These are phyloP conservation scores for Taphrina communis DNA, from an alignment of 1,139 yeast genomes.

Conservation along the genomic window DNA sequence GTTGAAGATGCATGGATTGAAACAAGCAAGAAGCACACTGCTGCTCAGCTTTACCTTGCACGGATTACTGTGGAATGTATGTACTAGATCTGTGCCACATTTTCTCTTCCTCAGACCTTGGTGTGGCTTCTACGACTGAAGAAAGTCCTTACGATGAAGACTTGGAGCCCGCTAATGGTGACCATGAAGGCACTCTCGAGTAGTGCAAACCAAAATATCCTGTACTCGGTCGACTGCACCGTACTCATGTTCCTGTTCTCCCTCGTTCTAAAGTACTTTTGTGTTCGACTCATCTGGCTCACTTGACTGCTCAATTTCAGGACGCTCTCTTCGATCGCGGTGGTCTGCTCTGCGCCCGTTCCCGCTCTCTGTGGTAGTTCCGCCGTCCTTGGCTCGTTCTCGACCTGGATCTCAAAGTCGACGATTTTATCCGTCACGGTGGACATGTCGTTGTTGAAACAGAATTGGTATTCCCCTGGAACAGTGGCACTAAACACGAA, in stretches of 20 bases:
- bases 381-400: slow-evolving; percentile 63
- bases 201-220: slow-evolving; percentile 83
- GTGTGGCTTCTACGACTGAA: slow-evolving; percentile 58
- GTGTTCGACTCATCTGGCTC: slow-evolving; percentile 62
- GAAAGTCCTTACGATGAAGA: slow-evolving; percentile 80
- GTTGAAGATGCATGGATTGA: no score
- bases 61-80: no score
- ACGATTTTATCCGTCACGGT: slow-evolving; percentile 85
- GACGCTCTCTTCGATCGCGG: slow-evolving; percentile 55
- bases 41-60: no score
- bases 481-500: slow-evolving; percentile 71
- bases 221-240: slow-evolving; percentile 82
- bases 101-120: slow-evolving; percentile 52
- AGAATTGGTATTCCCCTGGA: slow-evolving; percentile 88
- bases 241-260: slow-evolving; percentile 91
- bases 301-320: slow-evolving; percentile 71
- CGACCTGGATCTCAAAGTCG: slow-evolving; percentile 75
- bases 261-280: slow-evolving; percentile 83
- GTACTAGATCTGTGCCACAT: no score
- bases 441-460: slow-evolving; percentile 86
- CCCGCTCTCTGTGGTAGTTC: slow-evolving; percentile 62
- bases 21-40: no score
- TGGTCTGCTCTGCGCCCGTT: slow-evolving; percentile 62
- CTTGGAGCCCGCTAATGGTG: slow-evolving; percentile 84
- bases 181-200: slow-evolving; percentile 82